Percentiles rank a stretch among this genome's conserved stretches.
Evolutionary conservation across 345 rosid species (phyloP).

Genomic region (Crucihimalaya himalaica): DNA sequence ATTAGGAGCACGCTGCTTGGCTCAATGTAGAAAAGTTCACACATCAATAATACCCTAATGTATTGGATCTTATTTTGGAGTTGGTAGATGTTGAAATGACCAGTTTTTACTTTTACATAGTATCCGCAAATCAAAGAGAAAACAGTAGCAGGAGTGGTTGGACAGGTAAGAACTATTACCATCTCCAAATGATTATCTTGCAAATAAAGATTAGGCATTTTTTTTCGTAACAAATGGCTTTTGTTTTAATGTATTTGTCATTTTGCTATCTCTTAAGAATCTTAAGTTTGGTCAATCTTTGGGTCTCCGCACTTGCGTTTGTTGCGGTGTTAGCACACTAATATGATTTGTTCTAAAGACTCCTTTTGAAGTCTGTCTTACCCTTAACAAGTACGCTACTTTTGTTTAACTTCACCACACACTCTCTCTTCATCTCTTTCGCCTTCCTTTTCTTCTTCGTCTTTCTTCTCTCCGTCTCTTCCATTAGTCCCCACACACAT

Average conservation of each 20-base stretch:
- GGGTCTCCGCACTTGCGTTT: constrained; percentile 28
- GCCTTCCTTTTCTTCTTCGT: constrained; percentile 3
- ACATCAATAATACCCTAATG: neutral
- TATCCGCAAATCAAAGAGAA: constrained; percentile 15
- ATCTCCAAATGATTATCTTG: constrained; percentile 15
- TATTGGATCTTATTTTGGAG: constrained; percentile 22
- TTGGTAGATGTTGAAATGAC: constrained; percentile 28
- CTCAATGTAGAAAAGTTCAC: neutral
- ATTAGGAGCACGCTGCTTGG: neutral
- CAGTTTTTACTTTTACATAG: constrained; percentile 24
- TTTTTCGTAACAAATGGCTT: constrained; percentile 4
- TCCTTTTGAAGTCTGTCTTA: constrained; percentile 33
- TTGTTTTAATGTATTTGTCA: constrained; percentile 29
- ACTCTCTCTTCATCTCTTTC: constrained; percentile 17
- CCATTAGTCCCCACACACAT: constrained; percentile 18
- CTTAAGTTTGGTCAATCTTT: constrained; percentile 32
- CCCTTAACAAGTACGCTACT: constrained; percentile 34
- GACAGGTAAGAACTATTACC: constrained; percentile 22
- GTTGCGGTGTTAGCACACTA: constrained; percentile 37
- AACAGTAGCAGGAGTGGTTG: constrained; percentile 27
- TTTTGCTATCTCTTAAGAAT: constrained; percentile 16
- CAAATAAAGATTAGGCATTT: neutral
- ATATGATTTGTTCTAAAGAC: constrained; percentile 28
- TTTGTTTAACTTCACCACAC: constrained; percentile 26
- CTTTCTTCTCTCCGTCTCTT: constrained; percentile 22